Evolutionary conservation across 768 basidiomycete genomes (phyloP), one percentile per base, ranked within the genome.

Genomic region (Kondoa subrosea): DNA sequence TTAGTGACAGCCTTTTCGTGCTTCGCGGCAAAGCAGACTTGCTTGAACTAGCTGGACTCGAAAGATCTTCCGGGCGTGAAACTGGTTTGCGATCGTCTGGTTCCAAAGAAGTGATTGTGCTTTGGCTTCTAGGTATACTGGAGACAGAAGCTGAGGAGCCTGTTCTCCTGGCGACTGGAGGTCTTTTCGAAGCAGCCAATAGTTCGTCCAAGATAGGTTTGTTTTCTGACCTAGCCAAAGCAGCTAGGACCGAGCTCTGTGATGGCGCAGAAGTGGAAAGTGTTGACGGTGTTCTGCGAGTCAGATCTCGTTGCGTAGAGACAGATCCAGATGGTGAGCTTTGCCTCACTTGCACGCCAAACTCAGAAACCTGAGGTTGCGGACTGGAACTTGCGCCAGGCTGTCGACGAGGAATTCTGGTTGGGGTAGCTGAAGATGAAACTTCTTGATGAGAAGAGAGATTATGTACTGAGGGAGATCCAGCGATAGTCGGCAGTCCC

Each of bases 401-500:
- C n/a, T 58, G 58, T 29, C 58, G 33, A 34, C 60, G 73, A 17
- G 83, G 79, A 34, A 70, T 64, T 15, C 67, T 59, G 1, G 69
- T 68, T 33, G 69, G 69, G 8, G 69, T 68, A 31, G 69, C 26
- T 3, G 65, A 56, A 26, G 61, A 58, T 1, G 68, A 34, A 17
- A 29, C 17, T 25, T 14, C 29, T 21, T 27, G 15, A 31, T 32
- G 16, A 17, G 15, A 33, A 32, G 16, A 27, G 27, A 31, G n/a
- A 32, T 33, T 65, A 8, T 29, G 57, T 2, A 69, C 69, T 2
- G 69, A 69, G 2, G 91, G 91, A 1, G 91, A 92, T 33, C 91
- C 91, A 32, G 91, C 89, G 67, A 93, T 93, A 14, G 91, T 91
- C 8, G 90, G 91, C 12, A 93, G 79, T 34, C 71, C 65, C 84